A percentile compares a stretch with the other conserved stretches of the same genome.
These are phyloP conservation scores for Neurospora africana DNA, from an alignment of 495 filamentous ascomycete species.

Conservation along the genomic window DNA sequence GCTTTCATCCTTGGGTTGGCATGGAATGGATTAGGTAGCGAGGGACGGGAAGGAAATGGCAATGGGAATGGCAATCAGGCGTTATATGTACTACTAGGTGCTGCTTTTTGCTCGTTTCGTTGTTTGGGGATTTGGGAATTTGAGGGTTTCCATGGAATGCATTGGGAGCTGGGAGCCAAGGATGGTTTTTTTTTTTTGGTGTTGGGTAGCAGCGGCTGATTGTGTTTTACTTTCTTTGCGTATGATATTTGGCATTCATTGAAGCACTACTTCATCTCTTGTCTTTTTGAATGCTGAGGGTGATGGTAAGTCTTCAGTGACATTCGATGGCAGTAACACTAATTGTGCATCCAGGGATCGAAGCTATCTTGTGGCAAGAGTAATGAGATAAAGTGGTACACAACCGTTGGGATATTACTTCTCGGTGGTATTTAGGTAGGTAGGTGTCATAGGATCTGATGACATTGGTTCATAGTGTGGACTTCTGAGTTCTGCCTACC, in stretches of 20 bases:
- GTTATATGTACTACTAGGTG: neutral
- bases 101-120: neutral
- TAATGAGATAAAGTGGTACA: neutral
- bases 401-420: neutral
- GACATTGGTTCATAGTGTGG: neutral
- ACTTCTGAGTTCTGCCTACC: no score
- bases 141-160: neutral
- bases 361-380: neutral
- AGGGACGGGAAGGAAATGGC: neutral
- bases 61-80: neutral
- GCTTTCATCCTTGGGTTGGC: neutral
- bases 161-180: neutral
- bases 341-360: neutral
- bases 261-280: neutral
- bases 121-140: neutral
- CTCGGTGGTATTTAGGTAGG: neutral
- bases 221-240: neutral
- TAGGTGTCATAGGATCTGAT: neutral
- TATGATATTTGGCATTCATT: neutral
- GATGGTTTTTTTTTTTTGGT: neutral
- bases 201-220: no score
- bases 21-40: neutral
- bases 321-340: no score
- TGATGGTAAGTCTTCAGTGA: neutral
- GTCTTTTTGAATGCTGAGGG: neutral